phyloP scores from a whole-genome alignment of 192 early-diverging fungal genomes.

The Linnemannia exigua region DNA sequence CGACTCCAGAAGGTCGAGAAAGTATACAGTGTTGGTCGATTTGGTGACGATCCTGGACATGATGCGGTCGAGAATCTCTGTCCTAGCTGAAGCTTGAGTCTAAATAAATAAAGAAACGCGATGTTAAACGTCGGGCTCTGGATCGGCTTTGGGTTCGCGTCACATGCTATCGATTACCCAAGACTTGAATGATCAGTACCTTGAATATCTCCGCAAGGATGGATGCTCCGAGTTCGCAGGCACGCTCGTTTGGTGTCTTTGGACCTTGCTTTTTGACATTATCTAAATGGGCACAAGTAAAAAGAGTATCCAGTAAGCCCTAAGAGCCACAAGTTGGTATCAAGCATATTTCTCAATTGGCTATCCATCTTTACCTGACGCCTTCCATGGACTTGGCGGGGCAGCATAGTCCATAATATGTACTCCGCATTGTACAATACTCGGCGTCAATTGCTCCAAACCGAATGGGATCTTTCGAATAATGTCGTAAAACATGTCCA shows the following conservation, averaged over 20 bases:
- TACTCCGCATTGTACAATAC: constrained; percentile 63
- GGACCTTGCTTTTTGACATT: constrained; percentile 17
- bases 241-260: constrained; percentile 56
- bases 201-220: constrained; percentile 67
- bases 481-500: constrained; percentile 56
- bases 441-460: constrained; percentile 69
- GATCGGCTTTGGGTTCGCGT: too few relatives aligned
- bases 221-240: constrained; percentile 55
- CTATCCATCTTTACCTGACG: constrained; percentile 22
- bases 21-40: constrained; percentile 59
- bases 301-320: neutral
- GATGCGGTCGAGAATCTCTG: constrained; percentile 80
- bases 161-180: neutral
- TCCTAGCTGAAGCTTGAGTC: constrained; percentile 75
- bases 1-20: constrained; percentile 60
- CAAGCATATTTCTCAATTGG: neutral
- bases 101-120: constrained; percentile 40
- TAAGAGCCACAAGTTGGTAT: neutral
- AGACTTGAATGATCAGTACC: constrained; percentile 25
- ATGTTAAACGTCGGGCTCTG: neutral
- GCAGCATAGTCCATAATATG: constrained; percentile 63
- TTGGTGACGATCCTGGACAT: constrained; percentile 66
- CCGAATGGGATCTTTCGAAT: constrained; percentile 64
- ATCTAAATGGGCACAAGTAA: neutral
- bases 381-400: constrained; percentile 32